phyloP scores from a whole-genome alignment of 1,284 basidiomycete species.

The Puccinia novopanici region DNA sequence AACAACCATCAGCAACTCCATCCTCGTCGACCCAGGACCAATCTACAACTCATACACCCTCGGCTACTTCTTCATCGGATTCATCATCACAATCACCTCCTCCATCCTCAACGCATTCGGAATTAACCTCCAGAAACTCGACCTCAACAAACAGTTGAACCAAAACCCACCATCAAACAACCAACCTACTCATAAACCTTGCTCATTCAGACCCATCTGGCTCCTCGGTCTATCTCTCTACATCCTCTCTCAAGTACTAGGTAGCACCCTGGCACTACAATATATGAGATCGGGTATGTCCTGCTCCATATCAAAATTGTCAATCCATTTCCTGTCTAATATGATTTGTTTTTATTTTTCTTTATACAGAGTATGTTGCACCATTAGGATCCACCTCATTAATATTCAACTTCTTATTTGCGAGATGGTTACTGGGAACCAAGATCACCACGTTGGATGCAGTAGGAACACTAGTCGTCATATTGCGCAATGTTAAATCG shows the following conservation, averaged over 20 bases:
- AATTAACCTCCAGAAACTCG: constrained; percentile 77
- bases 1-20: background rate
- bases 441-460: constrained; percentile 72
- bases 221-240: constrained; percentile 62
- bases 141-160: constrained; percentile 72
- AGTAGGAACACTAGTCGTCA: constrained; percentile 76
- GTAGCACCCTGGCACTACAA: constrained; percentile 78
- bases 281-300: constrained; percentile 76
- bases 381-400: constrained; percentile 68
- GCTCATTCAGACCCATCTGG: constrained; percentile 78
- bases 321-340: constrained; percentile 64
- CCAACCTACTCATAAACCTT: constrained; percentile 68
- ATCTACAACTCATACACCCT: constrained; percentile 51
- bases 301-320: background rate
- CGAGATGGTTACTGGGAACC: constrained; percentile 69
- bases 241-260: constrained; percentile 78
- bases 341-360: constrained; percentile 64
- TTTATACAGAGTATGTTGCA: constrained; percentile 54
- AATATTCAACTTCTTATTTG: constrained; percentile 85
- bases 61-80: constrained; percentile 60
- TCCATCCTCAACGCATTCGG: constrained; percentile 79
- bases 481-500: no score
- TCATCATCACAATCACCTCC: constrained; percentile 74
- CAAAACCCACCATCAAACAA: constrained; percentile 61
- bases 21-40: constrained; percentile 49